A percentile compares a stretch with the other conserved stretches of the same genome.
Conservation (phyloP, 1,284 basidiomycete genomes). For the Austroboletus olivaceoglutinosus region DNA sequence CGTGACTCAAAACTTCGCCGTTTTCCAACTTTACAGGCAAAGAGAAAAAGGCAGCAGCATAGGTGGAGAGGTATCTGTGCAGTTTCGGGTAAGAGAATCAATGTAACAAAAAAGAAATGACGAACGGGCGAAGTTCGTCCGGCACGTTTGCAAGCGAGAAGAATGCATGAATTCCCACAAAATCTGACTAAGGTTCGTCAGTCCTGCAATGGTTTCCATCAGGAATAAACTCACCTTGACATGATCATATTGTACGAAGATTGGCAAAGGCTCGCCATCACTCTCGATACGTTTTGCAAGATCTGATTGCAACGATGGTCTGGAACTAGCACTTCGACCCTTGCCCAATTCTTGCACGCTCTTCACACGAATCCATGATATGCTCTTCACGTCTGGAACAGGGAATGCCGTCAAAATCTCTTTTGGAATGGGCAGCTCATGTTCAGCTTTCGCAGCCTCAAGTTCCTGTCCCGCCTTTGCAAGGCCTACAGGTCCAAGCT, state of each 20-base stretch:
- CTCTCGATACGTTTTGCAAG: constrained; percentile 68
- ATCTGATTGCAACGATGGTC: constrained; percentile 28
- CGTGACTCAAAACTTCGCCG: constrained; percentile 76
- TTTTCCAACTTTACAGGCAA: constrained; percentile 74
- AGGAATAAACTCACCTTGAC: constrained; percentile 58
- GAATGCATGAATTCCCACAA: constrained; percentile 79
- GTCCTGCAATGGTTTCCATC: constrained; percentile 3
- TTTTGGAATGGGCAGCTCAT: constrained; percentile 80
- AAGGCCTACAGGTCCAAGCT: constrained; percentile 81
- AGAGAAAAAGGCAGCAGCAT: constrained; percentile 86
- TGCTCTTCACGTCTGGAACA: constrained; percentile 84
- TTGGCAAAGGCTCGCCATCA: constrained; percentile 73
- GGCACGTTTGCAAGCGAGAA: constrained; percentile 77
- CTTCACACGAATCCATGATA: constrained; percentile 94
- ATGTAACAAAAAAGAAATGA: constrained; percentile 12
- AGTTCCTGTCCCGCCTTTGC: constrained; percentile 68
- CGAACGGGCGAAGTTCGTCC: constrained; percentile 73
- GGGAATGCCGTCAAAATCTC: constrained; percentile 83
- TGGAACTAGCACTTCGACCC: constrained; percentile 37
- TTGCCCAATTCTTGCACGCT: constrained; percentile 66
- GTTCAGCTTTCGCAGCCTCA: constrained; percentile 83
- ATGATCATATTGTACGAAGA: constrained; percentile 91
- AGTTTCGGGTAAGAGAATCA: constrained; percentile 6
- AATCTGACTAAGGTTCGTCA: constrained; percentile 72
- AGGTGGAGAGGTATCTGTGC: constrained; percentile 74